Evolutionary conservation across 257 asterid genomes (phyloP).

Genomic region (Solanum tarapatanum): DNA sequence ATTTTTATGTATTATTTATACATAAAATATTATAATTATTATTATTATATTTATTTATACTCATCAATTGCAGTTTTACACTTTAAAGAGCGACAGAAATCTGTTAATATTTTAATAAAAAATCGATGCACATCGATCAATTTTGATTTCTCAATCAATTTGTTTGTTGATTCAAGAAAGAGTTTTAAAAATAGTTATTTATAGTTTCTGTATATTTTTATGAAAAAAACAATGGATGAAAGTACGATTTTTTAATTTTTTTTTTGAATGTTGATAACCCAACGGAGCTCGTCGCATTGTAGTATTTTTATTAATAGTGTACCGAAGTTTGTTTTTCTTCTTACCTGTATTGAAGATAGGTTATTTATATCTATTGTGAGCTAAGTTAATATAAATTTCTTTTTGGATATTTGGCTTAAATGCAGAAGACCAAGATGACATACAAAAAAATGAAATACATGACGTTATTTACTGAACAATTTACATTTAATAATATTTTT

Average conservation of each 20-base stretch:
- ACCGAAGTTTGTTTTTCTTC: background rate
- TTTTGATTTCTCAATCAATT: too few relatives aligned
- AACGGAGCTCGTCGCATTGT: background rate
- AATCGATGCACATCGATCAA: background rate
- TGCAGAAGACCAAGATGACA: background rate
- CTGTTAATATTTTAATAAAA: too few relatives aligned
- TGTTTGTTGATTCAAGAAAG: too few relatives aligned
- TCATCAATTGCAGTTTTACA: too few relatives aligned
- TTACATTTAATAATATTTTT: background rate
- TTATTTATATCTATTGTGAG: background rate
- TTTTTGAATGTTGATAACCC: too few relatives aligned
- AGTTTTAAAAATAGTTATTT: too few relatives aligned
- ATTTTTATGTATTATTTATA: too few relatives aligned
- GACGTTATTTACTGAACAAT: background rate
- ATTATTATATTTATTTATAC: background rate
- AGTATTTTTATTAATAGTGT: background rate
- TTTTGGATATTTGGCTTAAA: too few relatives aligned
- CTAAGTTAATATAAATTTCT: background rate
- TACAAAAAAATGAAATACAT: too few relatives aligned
- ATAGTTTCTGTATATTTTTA: background rate
- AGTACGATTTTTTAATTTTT: background rate
- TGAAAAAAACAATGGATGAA: background rate
- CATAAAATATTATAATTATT: too few relatives aligned
- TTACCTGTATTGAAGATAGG: background rate
- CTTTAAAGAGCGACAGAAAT: too few relatives aligned